These are phyloP conservation scores for Suillus subalutaceus DNA, from an alignment of 768 basidiomycete species.

Conservation along the genomic window DNA sequence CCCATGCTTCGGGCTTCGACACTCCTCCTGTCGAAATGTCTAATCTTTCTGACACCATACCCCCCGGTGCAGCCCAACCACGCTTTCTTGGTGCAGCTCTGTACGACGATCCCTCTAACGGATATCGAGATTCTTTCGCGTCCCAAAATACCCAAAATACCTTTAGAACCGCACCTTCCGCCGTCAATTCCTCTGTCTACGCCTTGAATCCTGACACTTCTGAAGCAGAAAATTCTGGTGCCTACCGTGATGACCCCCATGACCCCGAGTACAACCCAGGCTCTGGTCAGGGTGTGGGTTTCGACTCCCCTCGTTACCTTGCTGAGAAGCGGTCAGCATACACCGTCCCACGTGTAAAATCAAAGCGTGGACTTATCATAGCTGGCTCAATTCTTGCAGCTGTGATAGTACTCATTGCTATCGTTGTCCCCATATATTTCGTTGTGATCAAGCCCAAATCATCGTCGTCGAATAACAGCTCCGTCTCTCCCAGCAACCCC, in stretches of 20 bases:
- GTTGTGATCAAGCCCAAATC: conserved; percentile 53
- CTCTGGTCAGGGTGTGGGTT: conserved; percentile 40
- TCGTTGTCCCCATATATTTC: conserved; percentile 71
- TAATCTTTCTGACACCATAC: conserved; percentile 38
- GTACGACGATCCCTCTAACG: conserved; percentile 44
- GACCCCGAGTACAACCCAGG: conserved; percentile 37
- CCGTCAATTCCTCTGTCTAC: conserved; percentile 60
- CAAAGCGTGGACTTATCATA: conserved; percentile 43
- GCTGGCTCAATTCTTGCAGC: conserved; percentile 46
- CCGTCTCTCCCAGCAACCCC: conserved; percentile 16
- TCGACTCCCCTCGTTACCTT: conserved; percentile 46
- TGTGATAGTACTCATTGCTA: conserved; percentile 56
- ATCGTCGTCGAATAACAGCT: conserved; percentile 21
- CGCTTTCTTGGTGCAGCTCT: conserved; percentile 64
- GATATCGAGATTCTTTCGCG: conserved; percentile 56
- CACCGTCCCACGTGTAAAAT: conserved; percentile 44
- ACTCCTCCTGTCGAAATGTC: conserved; percentile 29
- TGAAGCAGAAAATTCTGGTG: conserved; percentile 32
- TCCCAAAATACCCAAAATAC: conserved; percentile 54
- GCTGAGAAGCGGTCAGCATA: conserved; percentile 68
- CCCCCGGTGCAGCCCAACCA: conserved; percentile 49
- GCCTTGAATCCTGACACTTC: conserved; percentile 52
- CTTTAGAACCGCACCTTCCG: conserved; percentile 36
- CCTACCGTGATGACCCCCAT: conserved; percentile 65
- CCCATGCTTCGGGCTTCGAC: conserved; percentile 16